Evolutionary conservation across 164 flowering plant species (phyloP).

Genomic region (Akebia trifoliata): DNA sequence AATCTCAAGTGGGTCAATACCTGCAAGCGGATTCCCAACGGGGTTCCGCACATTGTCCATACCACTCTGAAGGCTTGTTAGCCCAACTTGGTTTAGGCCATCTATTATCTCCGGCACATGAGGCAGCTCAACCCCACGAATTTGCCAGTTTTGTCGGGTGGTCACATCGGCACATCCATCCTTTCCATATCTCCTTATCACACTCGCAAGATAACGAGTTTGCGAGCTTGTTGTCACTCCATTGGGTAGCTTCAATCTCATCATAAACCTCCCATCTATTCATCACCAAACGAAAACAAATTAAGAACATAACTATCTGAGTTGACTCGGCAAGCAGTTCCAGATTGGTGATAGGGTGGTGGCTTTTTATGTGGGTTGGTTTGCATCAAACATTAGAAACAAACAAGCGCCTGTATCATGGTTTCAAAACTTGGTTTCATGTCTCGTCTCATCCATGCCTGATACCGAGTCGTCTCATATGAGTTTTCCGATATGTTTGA

Average conservation of each 20-base stretch:
- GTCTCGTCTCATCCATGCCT: no score
- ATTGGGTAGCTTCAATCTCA: slow-evolving; percentile 97
- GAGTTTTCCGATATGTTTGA: no score
- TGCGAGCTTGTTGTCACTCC: slow-evolving; percentile 89
- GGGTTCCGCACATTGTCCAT: slow-evolving; percentile 98
- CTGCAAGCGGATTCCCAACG: slow-evolving; percentile 93
- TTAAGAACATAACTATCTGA: neutral
- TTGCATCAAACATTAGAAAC: no score
- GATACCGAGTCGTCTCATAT: no score
- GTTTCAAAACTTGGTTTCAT: no score
- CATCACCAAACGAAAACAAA: neutral
- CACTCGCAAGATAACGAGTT: slow-evolving; percentile 75
- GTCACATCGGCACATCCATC: slow-evolving; percentile 95
- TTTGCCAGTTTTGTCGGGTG: slow-evolving; percentile 96
- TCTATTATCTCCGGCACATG: slow-evolving; percentile 82
- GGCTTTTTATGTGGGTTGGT: no score
- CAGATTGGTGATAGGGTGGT: no score
- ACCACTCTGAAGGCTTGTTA: slow-evolving; percentile 93
- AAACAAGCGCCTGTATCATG: no score
- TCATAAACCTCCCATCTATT: slow-evolving; percentile 86
- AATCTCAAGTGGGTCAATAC: slow-evolving; percentile 81
- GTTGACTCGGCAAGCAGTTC: no score
- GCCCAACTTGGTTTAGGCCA: slow-evolving; percentile 71
- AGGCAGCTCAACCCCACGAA: slow-evolving; percentile 77
- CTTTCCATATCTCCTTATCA: slow-evolving; percentile 66